Evolutionary conservation across 2,329 filamentous ascomycete genomes (phyloP).

Genomic region (Trichoderma breve): DNA sequence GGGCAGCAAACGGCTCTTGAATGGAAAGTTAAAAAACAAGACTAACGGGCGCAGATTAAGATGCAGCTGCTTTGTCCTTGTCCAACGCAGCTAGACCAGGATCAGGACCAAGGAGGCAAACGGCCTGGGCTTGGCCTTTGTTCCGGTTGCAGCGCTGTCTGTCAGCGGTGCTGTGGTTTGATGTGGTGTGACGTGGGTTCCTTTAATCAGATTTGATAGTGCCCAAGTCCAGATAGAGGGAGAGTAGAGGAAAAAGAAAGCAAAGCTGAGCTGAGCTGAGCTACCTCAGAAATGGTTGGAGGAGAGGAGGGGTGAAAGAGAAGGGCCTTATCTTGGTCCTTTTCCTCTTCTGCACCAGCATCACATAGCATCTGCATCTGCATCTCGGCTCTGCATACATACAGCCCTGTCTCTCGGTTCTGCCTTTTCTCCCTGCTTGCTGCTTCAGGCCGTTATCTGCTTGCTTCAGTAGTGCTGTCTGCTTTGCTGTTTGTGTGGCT

Average conservation of each 20-base stretch:
- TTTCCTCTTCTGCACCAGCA: neutral
- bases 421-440: neutral
- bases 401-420: neutral
- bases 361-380: neutral
- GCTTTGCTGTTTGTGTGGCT: neutral
- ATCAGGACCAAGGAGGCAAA: neutral
- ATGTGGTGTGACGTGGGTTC: conserved; percentile 8
- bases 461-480: neutral
- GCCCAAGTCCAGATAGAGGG: neutral
- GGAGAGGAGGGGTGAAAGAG: neutral
- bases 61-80: neutral
- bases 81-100: neutral
- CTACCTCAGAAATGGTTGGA: neutral
- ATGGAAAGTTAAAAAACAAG: neutral
- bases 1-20: neutral
- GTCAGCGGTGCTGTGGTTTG: conserved; percentile 7
- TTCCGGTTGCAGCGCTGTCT: conserved; percentile 7
- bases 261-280: neutral
- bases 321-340: neutral
- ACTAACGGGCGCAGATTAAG: neutral
- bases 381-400: too few species aligned
- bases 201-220: neutral
- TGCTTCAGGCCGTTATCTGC: neutral
- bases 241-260: neutral
- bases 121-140: neutral